Conservation (phyloP, 2,329 filamentous ascomycete species). For the Akanthomyces lecanii region DNA sequence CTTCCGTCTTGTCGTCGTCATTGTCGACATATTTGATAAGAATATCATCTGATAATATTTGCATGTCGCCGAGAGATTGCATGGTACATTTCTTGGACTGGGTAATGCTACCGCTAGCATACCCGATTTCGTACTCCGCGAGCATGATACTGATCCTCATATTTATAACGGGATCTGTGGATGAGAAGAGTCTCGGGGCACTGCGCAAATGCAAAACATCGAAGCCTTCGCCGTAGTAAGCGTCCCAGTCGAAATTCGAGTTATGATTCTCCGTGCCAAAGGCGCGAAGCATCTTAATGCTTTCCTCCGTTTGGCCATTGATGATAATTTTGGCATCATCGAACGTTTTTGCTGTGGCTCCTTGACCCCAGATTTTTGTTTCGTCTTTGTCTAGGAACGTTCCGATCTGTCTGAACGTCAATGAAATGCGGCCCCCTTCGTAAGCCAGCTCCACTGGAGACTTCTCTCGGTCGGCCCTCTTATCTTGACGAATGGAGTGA, state of each 20-base stretch:
- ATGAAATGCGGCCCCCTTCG: conserved; percentile 73
- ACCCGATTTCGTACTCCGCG: conserved; percentile 43
- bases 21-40: conserved; percentile 53
- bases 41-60: conserved; percentile 20
- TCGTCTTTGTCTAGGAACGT: conserved; percentile 71
- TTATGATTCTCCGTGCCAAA: conserved; percentile 84
- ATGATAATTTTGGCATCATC: conserved; percentile 59
- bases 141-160: conserved; percentile 48
- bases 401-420: conserved; percentile 86
- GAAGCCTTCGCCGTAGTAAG: conserved; percentile 73
- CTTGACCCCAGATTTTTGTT: conserved; percentile 83
- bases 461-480: conserved; percentile 65
- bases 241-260: conserved; percentile 68
- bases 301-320: conserved; percentile 64
- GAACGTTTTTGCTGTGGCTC: conserved; percentile 65
- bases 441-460: conserved; percentile 65
- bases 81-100: conserved; percentile 20
- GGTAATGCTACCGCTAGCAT: conserved; percentile 42
- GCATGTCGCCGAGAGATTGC: neutral
- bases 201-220: conserved; percentile 69
- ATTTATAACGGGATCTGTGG: conserved; percentile 45
- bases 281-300: conserved; percentile 65
- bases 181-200: conserved; percentile 48
- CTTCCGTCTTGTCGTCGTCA: conserved; percentile 42
- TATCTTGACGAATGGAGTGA: conserved; percentile 88